Base-by-base conservation (phyloP, 2,329 filamentous ascomycete genomes). In the Nemania sp. region DNA sequence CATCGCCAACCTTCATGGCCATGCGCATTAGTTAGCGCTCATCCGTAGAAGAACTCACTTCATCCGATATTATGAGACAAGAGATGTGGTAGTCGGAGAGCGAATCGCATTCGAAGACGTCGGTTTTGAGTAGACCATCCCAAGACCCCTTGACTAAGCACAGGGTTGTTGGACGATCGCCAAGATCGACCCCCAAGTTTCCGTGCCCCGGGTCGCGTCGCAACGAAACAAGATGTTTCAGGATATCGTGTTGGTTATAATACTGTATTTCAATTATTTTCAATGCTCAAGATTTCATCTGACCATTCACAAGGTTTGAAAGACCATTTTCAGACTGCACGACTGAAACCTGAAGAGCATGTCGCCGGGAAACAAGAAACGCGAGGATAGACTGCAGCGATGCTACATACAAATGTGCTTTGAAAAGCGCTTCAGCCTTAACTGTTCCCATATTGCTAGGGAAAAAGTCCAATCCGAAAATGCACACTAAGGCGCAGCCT, bases 61-160 rank as follows among this genome's bases (percentile, higher is more conserved):
- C 56, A 37, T 56, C 56, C 17, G 44, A 59, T 49, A 30, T 56
- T 56, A 28, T 44, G 53, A 59, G 49, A 59, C 56, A 51, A 4
- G 24, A 33, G 26, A 23, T 23, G 56, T 53, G 49, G 45, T 34
- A 56, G 47, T 53, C 53, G 56, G 46, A 17, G 49, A 54, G 56
- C 56, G 53, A 59, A 56, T 56, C 56, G 52, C 55, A 58, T 54
- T 48, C 20, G 12, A 34, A 17, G n/a, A 37, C 41, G 19, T 12
- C 6, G 12, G 24, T 11, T 26, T 12, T 6, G 24, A 43, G 39
- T 37, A 49, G 37, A 20, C 3, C 22, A 14, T 33, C 48, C 48
- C 39, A 37, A 28, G 37, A 28, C 30, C n/a, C n/a, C n/a, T 36
- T 28, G 8, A 15, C 30, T n/a, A 17, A 33, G 14, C 8, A 31